Evolutionary conservation across 306 rosid genomes (phyloP), one percentile per base, ranked within the genome.

Genomic region (Quercus parvula): DNA sequence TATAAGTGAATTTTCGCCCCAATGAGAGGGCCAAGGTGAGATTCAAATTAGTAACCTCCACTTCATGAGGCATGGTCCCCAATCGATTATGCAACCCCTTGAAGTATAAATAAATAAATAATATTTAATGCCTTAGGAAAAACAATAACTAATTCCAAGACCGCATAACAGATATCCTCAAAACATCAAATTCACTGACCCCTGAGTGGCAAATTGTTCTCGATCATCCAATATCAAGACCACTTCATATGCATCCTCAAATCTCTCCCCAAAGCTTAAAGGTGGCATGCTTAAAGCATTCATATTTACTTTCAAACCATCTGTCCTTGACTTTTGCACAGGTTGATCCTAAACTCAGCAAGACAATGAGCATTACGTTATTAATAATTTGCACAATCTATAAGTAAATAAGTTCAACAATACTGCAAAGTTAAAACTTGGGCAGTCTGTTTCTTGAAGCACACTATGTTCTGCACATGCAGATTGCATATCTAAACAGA

Each of bases 121-220:
- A 27, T 14, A 52, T 30, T 52, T 25, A 25, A 72, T 14, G 58
- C 10, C 13, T 49, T 46, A 25, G 54, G 52, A 31, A 51, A 54
- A 22, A 63, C 6, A 38, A 67, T 67, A n/a, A 46, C 6, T 9
- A 27, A 63, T 41, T 64, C 20, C 62, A 33, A 63, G 17, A 52
- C 20, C 33, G 19, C 10, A 73, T 25, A 31, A 46, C 41, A 75
- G 25, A 25, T 20, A 15, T 78, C 52, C 24, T 46, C 13, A 7
- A 67, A 35, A 44, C 13, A 85, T 73, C 62, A 54, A 73, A 41
- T 46, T 64, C 81, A 90, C 97, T 85, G 11, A 94, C 99, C 97
- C 94, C 49, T 87, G 96, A 64, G 87, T 87, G 77, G 97, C 92
- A 84, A 94, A 94, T 62, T 94, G 97, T 84, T 94, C 99, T 51